Percentiles rank a stretch among this genome's conserved stretches.
Conservation (phyloP, 179 eudicot species). For the Corrigiola litoralis region DNA sequence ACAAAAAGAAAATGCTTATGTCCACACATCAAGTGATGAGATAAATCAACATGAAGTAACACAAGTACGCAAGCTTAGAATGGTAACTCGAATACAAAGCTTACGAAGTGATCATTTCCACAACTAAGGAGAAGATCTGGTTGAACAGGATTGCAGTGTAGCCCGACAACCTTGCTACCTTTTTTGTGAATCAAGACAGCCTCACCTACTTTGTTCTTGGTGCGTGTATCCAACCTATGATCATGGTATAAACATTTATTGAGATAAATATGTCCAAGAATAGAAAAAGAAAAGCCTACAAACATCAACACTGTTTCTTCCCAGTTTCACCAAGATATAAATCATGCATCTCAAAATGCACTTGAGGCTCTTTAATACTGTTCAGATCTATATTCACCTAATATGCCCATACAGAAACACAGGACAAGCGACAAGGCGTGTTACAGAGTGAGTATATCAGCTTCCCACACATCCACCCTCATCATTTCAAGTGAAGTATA, state of each 20-base stretch:
- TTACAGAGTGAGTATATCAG: too few relatives aligned
- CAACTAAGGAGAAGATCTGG: slow-evolving; percentile 94
- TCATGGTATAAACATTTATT: neutral
- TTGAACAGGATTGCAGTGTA: slow-evolving; percentile 90
- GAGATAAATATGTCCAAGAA: neutral
- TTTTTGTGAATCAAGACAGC: slow-evolving; percentile 75
- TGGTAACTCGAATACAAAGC: too few relatives aligned
- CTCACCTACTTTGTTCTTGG: slow-evolving; percentile 49
- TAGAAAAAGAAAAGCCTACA: neutral
- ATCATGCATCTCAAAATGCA: neutral
- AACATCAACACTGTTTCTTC: neutral
- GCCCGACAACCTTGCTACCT: slow-evolving; percentile 84
- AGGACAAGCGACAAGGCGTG: too few relatives aligned
- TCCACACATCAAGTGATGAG: neutral
- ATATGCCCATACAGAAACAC: neutral
- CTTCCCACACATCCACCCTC: too few relatives aligned
- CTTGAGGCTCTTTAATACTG: too few relatives aligned
- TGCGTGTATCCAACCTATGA: slow-evolving; percentile 73
- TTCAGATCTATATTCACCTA: too few relatives aligned
- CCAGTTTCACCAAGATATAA: neutral
- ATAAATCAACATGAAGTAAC: neutral
- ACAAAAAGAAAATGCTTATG: too few relatives aligned
- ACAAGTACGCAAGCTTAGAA: too few relatives aligned
- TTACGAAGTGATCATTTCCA: slow-evolving; percentile 97
- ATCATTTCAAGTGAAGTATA: too few relatives aligned